Percentiles rank a stretch among this genome's conserved stretches.
phyloP scores from a whole-genome alignment of 495 filamentous ascomycete genomes.

The Trichoderma orchidacearum region DNA sequence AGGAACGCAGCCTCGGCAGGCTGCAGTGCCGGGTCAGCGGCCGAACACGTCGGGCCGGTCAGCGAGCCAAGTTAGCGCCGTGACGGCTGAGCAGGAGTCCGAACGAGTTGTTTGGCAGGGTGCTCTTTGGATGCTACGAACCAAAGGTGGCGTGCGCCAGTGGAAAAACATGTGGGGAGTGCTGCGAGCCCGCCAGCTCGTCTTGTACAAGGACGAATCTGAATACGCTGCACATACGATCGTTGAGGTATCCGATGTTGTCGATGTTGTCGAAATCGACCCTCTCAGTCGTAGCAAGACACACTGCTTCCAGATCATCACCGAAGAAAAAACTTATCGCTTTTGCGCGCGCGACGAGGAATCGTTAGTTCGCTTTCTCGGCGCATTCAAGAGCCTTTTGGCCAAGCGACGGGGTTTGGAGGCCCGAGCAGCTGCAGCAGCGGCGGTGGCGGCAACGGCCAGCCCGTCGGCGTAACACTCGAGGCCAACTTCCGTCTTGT shows the following conservation, averaged over 20 bases:
- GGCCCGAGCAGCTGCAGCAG: slow-evolving; percentile 18
- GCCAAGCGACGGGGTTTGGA: slow-evolving; percentile 49
- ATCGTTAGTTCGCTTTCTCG: slow-evolving; percentile 66
- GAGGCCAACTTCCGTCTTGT: background rate
- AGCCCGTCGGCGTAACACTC: background rate
- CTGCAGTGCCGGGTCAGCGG: slow-evolving; percentile 11
- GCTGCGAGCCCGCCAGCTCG: slow-evolving; percentile 71
- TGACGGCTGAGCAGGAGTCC: slow-evolving; percentile 36
- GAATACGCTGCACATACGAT: slow-evolving; percentile 84
- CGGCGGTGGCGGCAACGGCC: background rate
- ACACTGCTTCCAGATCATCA: slow-evolving; percentile 86
- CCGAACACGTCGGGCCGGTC: background rate
- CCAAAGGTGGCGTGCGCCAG: slow-evolving; percentile 74
- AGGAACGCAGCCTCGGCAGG: background rate
- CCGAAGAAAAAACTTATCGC: slow-evolving; percentile 82
- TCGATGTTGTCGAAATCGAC: slow-evolving; percentile 89
- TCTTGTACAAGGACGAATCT: slow-evolving; percentile 83
- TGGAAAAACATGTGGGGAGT: slow-evolving; percentile 96
- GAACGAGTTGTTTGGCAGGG: slow-evolving; percentile 84
- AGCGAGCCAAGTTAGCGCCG: slow-evolving; percentile 40
- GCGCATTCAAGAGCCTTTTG: slow-evolving; percentile 79
- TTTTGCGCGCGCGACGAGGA: slow-evolving; percentile 80
- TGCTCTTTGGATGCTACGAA: slow-evolving; percentile 73
- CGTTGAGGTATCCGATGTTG: slow-evolving; percentile 62
- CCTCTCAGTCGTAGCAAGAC: slow-evolving; percentile 71